Conservation (phyloP, 2,329 filamentous ascomycete species). For the Massarina eburnea region DNA sequence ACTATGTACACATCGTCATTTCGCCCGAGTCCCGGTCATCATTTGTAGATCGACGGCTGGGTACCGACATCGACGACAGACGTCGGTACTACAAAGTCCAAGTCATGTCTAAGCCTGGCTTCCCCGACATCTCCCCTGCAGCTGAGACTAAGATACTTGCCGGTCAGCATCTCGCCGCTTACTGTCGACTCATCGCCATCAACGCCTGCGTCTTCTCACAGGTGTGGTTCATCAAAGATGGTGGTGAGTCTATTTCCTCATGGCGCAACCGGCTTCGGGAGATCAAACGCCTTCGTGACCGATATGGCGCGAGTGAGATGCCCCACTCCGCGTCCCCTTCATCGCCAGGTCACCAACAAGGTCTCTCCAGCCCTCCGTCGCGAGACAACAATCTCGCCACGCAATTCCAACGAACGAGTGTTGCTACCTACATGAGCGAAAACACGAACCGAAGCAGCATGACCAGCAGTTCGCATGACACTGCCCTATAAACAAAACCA, state of each 20-base stretch:
- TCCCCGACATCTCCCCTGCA: slow-evolving; percentile 88
- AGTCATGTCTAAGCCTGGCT: slow-evolving; percentile 82
- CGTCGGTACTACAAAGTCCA: slow-evolving; percentile 81
- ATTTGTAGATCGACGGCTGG: slow-evolving; percentile 61
- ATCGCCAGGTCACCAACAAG: slow-evolving; percentile 22
- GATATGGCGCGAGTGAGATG: slow-evolving; percentile 25
- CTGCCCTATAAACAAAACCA: slow-evolving; percentile 4
- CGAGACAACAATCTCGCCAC: slow-evolving; percentile 29
- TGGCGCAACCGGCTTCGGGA: slow-evolving; percentile 87
- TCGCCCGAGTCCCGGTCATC: slow-evolving; percentile 80
- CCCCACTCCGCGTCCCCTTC: slow-evolving; percentile 20
- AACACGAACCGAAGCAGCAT: slow-evolving; percentile 41
- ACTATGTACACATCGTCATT: slow-evolving; percentile 95
- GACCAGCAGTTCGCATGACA: slow-evolving; percentile 37
- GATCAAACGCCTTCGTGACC: slow-evolving; percentile 79
- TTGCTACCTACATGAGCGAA: slow-evolving; percentile 39
- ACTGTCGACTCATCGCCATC: slow-evolving; percentile 84
- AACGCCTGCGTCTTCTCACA: slow-evolving; percentile 92
- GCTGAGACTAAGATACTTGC: slow-evolving; percentile 88
- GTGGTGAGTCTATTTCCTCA: slow-evolving; percentile 80
- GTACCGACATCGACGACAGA: slow-evolving; percentile 46
- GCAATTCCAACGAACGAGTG: slow-evolving; percentile 39
- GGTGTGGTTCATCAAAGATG: slow-evolving; percentile 80
- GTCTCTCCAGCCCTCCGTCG: slow-evolving; percentile 29
- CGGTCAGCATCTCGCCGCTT: slow-evolving; percentile 76